A percentile compares a stretch with the other conserved stretches of the same genome.
Conservation (phyloP, 768 basidiomycete genomes). For the Suillus plorans region DNA sequence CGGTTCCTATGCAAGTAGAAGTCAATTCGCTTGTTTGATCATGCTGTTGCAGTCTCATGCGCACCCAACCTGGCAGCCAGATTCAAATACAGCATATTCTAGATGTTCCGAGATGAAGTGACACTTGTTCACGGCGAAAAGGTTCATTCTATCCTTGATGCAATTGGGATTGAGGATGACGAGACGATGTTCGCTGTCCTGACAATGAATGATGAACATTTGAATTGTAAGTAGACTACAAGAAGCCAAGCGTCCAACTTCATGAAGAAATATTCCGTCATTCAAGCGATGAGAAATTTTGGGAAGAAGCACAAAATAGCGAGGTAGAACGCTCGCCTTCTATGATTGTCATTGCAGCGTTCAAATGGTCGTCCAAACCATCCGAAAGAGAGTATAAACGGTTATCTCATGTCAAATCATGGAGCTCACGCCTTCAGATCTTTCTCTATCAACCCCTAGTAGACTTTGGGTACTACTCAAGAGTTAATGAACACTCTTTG, state of each 20-base stretch:
- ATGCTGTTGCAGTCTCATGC: not conserved
- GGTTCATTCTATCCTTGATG: not conserved
- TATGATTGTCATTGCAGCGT: not conserved
- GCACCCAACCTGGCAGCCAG: not conserved
- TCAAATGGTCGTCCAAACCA: not conserved
- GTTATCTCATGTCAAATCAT: not conserved
- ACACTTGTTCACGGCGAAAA: not conserved
- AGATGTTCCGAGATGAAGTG: not conserved
- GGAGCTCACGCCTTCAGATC: not conserved
- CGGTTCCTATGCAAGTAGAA: not conserved
- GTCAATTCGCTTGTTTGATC: not conserved
- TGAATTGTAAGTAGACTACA: not conserved
- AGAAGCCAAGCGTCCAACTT: not conserved
- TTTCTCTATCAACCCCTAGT: not conserved
- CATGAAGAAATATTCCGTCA: not conserved
- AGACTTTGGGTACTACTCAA: not conserved
- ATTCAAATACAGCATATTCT: not conserved
- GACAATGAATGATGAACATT: not conserved
- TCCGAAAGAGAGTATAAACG: not conserved
- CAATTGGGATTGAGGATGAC: not conserved
- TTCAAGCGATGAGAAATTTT: not conserved
- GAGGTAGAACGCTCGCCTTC: not conserved
- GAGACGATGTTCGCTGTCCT: not conserved
- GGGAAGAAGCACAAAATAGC: not conserved
- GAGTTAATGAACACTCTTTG: not conserved